Percentiles rank a stretch among this genome's conserved stretches.
Evolutionary conservation across 352 stramenopile species (phyloP).

Genomic region (Phytophthora pistaciae): DNA sequence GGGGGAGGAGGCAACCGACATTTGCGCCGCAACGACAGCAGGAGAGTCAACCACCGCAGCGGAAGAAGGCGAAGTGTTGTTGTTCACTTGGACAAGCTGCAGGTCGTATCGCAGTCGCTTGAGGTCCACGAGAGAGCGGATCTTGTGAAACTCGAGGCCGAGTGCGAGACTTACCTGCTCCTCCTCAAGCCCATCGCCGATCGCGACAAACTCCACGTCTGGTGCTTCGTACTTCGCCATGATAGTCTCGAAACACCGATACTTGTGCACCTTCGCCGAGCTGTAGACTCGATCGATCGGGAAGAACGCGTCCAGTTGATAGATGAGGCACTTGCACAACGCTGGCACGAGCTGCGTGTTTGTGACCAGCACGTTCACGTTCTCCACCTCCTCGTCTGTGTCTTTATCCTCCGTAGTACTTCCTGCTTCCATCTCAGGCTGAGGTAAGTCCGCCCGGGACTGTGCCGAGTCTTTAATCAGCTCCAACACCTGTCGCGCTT

Average conservation of each 20-base stretch:
- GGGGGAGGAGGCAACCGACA: constrained; percentile 33
- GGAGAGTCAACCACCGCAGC: constrained; percentile 12
- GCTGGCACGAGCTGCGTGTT: constrained; percentile 85
- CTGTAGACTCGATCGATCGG: constrained; percentile 82
- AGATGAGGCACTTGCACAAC: constrained; percentile 88
- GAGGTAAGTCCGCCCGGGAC: background rate
- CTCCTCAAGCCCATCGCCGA: constrained; percentile 83
- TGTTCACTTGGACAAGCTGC: constrained; percentile 47
- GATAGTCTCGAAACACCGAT: constrained; percentile 82
- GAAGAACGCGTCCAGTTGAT: constrained; percentile 80
- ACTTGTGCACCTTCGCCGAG: constrained; percentile 82
- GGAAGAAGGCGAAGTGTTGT: constrained; percentile 10
- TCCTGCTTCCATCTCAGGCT: constrained; percentile 5
- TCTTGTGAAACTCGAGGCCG: constrained; percentile 81
- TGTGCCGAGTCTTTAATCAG: constrained; percentile 42
- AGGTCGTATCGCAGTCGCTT: constrained; percentile 69
- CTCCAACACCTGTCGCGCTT: constrained; percentile 68
- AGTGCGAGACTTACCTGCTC: constrained; percentile 76
- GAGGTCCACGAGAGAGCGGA: constrained; percentile 71
- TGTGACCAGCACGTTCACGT: constrained; percentile 84
- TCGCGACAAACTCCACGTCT: constrained; percentile 75
- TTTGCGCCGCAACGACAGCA: constrained; percentile 11
- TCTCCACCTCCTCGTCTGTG: constrained; percentile 48
- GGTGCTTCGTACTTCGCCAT: constrained; percentile 56
- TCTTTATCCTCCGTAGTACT: constrained; percentile 16